Evolutionary conservation across 306 rosid species (phyloP), one percentile per base, ranked within the genome.

Genomic region (Corylus americana): DNA sequence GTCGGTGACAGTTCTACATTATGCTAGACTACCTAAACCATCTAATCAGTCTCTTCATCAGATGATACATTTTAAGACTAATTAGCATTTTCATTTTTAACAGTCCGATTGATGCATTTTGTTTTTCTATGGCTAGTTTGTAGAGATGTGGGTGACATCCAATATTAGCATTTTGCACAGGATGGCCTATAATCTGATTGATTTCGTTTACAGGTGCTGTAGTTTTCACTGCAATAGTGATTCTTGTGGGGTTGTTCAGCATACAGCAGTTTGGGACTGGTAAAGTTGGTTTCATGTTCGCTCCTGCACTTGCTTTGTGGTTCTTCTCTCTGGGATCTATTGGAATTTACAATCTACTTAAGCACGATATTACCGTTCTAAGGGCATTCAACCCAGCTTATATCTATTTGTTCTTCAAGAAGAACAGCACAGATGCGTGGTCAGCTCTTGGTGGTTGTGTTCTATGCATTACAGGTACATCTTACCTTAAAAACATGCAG

Each of bases 361-460:
- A 70, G 68, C 27, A 90, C 79, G 94, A 93, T 86, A 58, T 88
- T 58, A 85, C 88, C 0, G 96, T 92, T 80, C 73, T 95, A 79
- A 91, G 85, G 88, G 99, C 99, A 74, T 70, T 95, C 87, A 93
- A 95, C 91, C 98, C 99, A 0, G 90, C 87, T 79, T 92, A 95
- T 86, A 86, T 95, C 78, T 95, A 87, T 84, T 89, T 79, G 51
- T 95, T 95, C 97, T 92, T 95, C 91, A 86, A 90, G 88, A 91
- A 80, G 79, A 87, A 95, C 75, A 80, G 86, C 71, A 84, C 29
- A 64, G 63, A 61, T 44, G 98, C 97, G 8, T 92, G 98, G 98
- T 91, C 94, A 77, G 92, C 98, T 74, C 98, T 95, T 70, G 98
- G 98, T 75, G 98, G 98, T 81, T 95, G 98, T 84, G 95, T 95